A percentile compares a stretch with the other conserved stretches of the same genome.
phyloP scores from a whole-genome alignment of 768 basidiomycete genomes.

The Tremella fuciformis region DNA sequence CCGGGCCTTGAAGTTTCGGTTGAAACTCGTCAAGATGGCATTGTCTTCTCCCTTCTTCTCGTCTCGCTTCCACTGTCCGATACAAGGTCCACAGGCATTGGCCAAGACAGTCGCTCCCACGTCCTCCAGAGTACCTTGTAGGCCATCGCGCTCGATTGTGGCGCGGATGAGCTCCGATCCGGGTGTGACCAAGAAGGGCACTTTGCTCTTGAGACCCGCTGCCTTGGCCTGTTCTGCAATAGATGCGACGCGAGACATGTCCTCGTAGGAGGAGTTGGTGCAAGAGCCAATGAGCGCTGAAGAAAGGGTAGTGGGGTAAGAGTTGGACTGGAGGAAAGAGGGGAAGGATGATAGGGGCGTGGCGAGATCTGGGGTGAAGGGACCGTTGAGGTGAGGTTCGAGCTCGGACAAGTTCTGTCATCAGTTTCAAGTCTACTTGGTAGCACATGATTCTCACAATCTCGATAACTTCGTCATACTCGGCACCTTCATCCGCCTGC shows the following conservation, averaged over 20 bases:
- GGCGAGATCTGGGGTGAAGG: slow-evolving; percentile 94
- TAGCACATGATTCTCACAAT: slow-evolving; percentile 61
- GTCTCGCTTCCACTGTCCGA: slow-evolving; percentile 97
- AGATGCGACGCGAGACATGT: slow-evolving; percentile 81
- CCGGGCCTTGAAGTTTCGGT: slow-evolving; percentile 89
- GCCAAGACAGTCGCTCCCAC: slow-evolving; percentile 94
- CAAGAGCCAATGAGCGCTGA: slow-evolving; percentile 98
- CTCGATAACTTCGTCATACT: slow-evolving; percentile 93
- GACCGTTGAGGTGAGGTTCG: slow-evolving; percentile 91
- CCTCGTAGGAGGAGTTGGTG: slow-evolving; percentile 95
- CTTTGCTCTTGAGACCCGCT: slow-evolving; percentile 73
- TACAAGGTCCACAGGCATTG: slow-evolving; percentile 98
- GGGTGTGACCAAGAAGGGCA: slow-evolving; percentile 55
- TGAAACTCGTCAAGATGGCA: slow-evolving; percentile 95
- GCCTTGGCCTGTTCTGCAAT: slow-evolving; percentile 83
- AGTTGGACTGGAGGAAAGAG: slow-evolving; percentile 71
- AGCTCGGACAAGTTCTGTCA: slow-evolving; percentile 78
- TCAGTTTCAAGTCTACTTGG: background rate
- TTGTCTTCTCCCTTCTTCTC: slow-evolving; percentile 87
- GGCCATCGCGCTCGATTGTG: slow-evolving; percentile 89
- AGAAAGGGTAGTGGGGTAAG: slow-evolving; percentile 84
- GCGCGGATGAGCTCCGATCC: slow-evolving; percentile 84
- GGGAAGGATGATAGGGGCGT: slow-evolving; percentile 90
- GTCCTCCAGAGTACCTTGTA: slow-evolving; percentile 74
- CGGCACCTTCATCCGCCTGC: slow-evolving; percentile 74